A percentile compares a stretch with the other conserved stretches of the same genome.
Evolutionary conservation across 2,329 filamentous ascomycete species (phyloP).

Genomic region (Thermomyces lanuginosus): DNA sequence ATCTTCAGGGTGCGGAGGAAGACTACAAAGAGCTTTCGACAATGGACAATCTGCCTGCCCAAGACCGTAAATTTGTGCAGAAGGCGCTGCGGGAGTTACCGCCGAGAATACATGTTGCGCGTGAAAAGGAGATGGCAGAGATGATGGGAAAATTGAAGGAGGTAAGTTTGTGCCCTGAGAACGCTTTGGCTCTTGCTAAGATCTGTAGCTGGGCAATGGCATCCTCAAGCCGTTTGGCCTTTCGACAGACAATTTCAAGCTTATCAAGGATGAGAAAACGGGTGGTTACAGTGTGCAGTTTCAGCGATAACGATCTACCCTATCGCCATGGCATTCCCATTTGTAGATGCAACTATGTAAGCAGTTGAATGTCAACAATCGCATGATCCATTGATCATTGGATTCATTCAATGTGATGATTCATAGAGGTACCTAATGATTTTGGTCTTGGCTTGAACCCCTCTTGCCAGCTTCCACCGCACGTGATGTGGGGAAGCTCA

Average conservation of each 20-base stretch:
- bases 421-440: too few species aligned
- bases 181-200: conserved; percentile 1
- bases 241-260: conserved; percentile 87
- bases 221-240: conserved; percentile 85
- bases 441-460: too few species aligned
- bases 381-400: too few species aligned
- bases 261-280: conserved; percentile 74
- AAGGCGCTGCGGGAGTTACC: conserved; percentile 51
- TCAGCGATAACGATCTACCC: too few species aligned
- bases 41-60: conserved; percentile 41
- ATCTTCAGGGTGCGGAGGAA: conserved; percentile 58
- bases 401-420: too few species aligned
- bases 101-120: conserved; percentile 54
- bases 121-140: conserved; percentile 76
- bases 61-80: conserved; percentile 53
- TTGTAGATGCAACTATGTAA: too few species aligned
- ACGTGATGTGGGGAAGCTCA: too few species aligned
- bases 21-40: conserved; percentile 60
- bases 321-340: too few species aligned
- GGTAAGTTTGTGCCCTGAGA: conserved; percentile 27
- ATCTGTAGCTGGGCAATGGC: conserved; percentile 59
- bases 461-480: too few species aligned
- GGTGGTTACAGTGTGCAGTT: conserved; percentile 96
- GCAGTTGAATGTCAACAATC: too few species aligned
- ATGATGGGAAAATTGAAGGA: conserved; percentile 96